Evolutionary conservation across 2,329 filamentous ascomycete genomes (phyloP), one percentile per base, ranked within the genome.

Genomic region (Paraphaeosphaeria sporulosa): DNA sequence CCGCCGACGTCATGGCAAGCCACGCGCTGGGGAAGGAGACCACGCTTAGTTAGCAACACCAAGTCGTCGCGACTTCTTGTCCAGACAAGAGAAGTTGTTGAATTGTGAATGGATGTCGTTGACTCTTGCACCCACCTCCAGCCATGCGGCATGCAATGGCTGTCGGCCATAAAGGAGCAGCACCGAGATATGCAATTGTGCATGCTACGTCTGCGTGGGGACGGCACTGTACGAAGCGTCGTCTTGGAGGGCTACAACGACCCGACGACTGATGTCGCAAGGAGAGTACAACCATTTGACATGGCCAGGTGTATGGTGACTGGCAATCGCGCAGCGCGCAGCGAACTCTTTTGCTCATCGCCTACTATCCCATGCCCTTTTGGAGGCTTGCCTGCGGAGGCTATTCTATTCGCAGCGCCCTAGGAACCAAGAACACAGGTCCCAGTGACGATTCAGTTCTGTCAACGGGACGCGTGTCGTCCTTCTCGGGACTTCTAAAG

Each of bases 1-100:
- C 64, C 63, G 65, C 62, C 63, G 66, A 68, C 65, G 66, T 68
- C 66, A 68, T 66, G 19, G 43, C 58, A 52, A 60, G 42, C 42
- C 34, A 59, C 50, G 27, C 23, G 44, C 54, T 5, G 54, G 21
- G 49, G 50, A 40, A 58, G 23, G 30, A 9, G 10, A 8, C 30
- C 30, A 54, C 49, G 49, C 54, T 50, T 40, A 30, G 13, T 55
- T 55, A 36, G 40, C 52, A 43, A 44, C 23, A 27, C 25, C 38
- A 38, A n/a, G 44, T 54, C 50, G 44, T 54, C 50, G 50, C 36
- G 38, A 34, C 49, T 25, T 40, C 49, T 40, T n/a, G 7, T 50
- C 21, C 34, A 52, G 34, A 21, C 15, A 8, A 17, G 32, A 23
- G 27, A 21, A 5, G 15, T 21, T 1, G 25, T n/a, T 27, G 13